Evolutionary conservation across 179 eudicot genomes (phyloP).

Genomic region (Silene coronaria): DNA sequence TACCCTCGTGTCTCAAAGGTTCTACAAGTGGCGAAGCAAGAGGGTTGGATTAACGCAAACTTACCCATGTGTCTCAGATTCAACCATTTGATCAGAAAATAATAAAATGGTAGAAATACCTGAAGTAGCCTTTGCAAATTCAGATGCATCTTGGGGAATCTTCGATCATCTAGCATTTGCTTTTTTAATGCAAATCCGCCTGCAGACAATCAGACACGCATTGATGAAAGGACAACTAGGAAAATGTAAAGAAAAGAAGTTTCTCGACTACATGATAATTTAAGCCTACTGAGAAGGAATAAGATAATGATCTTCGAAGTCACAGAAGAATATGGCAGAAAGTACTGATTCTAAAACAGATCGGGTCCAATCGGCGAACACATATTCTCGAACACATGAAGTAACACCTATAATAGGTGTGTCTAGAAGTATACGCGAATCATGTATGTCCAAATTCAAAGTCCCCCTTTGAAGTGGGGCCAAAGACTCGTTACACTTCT

Average conservation of each 20-base stretch:
- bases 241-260: background rate
- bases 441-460: background rate
- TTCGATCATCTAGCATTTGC: conserved; percentile 86
- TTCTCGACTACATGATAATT: background rate
- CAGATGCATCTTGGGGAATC: conserved; percentile 92
- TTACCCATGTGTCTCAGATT: background rate
- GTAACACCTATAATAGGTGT: background rate
- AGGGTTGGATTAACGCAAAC: background rate
- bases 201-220: conserved; percentile 14
- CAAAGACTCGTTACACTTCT: no score
- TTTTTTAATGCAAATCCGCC: conserved; percentile 64
- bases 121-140: conserved; percentile 89
- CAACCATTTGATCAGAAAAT: background rate
- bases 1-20: background rate
- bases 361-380: background rate
- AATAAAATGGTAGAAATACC: conserved; percentile 35
- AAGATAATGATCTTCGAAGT: background rate
- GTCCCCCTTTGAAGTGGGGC: no score
- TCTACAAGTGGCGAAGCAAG: background rate
- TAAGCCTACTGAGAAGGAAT: background rate
- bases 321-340: background rate
- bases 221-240: background rate
- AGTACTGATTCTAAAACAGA: background rate
- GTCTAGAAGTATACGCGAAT: background rate
- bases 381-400: background rate